phyloP scores from a whole-genome alignment of 306 rosid species.

The Vigna nakashimae region DNA sequence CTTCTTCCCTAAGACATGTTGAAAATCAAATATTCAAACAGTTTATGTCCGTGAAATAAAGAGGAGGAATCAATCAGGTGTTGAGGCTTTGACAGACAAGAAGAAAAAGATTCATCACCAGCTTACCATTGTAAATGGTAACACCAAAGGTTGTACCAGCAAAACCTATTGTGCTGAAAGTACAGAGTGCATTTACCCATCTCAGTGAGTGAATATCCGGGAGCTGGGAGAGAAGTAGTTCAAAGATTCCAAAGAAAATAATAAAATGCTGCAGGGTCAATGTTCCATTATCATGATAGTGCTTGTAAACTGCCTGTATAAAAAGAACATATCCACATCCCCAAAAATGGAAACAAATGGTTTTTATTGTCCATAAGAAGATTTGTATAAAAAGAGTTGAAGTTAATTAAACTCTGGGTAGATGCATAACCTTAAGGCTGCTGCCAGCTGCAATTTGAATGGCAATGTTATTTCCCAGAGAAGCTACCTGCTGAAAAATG shows the following conservation, averaged over 20 bases:
- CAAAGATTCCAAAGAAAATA: constrained; percentile 75
- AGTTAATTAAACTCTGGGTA: constrained; percentile 4
- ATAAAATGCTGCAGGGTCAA: constrained; percentile 74
- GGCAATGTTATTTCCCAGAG: constrained; percentile 83
- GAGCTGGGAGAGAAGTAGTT: constrained; percentile 76
- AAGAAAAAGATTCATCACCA: background rate
- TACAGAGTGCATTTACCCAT: constrained; percentile 86
- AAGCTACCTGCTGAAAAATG: constrained; percentile 79
- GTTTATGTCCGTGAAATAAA: background rate
- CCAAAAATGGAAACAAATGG: background rate
- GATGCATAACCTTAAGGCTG: constrained; percentile 70
- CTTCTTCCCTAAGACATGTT: constrained; percentile 59
- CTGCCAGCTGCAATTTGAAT: constrained; percentile 86
- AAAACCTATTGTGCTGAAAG: constrained; percentile 79
- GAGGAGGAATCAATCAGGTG: constrained; percentile 13
- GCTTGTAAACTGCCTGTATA: constrained; percentile 70
- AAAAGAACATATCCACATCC: background rate
- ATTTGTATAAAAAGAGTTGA: background rate
- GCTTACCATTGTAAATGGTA: constrained; percentile 68
- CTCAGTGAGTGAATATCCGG: constrained; percentile 81
- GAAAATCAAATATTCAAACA: background rate
- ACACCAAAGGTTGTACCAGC: constrained; percentile 80
- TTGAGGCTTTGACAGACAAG: background rate
- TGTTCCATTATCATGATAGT: constrained; percentile 60
- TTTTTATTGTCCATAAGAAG: constrained; percentile 3